Evolutionary conservation across 805 yeast genomes (phyloP).

Genomic region (Candida broadrunensis): DNA sequence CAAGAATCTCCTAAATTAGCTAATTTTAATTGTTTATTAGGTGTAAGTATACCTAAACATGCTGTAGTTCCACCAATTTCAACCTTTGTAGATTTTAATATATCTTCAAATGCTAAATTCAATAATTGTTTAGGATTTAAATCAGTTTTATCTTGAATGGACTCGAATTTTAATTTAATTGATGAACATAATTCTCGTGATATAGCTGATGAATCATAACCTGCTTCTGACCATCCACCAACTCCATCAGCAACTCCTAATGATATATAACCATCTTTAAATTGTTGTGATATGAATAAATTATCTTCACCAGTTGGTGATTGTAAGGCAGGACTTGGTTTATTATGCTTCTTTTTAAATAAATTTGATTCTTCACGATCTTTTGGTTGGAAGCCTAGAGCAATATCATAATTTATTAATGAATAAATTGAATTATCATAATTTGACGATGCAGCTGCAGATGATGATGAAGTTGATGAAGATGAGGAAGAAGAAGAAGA

Average conservation of each 20-base stretch:
- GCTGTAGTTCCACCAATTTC: slow-evolving; percentile 94
- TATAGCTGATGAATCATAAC: slow-evolving; percentile 85
- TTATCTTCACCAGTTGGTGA: slow-evolving; percentile 77
- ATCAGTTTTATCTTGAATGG: slow-evolving; percentile 8
- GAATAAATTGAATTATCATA: slow-evolving; percentile 14
- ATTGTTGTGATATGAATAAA: slow-evolving; percentile 49
- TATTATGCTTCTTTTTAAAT: slow-evolving; percentile 26
- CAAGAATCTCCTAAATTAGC: slow-evolving; percentile 95
- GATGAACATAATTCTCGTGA: slow-evolving; percentile 72
- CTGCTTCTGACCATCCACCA: slow-evolving; percentile 95
- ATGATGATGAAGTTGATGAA: slow-evolving; percentile 17
- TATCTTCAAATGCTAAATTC: slow-evolving; percentile 50
- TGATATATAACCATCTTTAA: slow-evolving; percentile 40
- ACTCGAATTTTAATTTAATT: slow-evolving; percentile 40
- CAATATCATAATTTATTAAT: slow-evolving; percentile 46
- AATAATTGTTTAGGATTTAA: slow-evolving; percentile 49
- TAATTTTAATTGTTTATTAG: slow-evolving; percentile 54
- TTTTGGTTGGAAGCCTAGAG: slow-evolving; percentile 75
- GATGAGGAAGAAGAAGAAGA: slow-evolving; percentile 18
- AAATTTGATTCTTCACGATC: slow-evolving; percentile 53
- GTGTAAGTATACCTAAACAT: slow-evolving; percentile 70
- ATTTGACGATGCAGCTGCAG: slow-evolving; percentile 15
- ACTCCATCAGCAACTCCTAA: slow-evolving; percentile 96
- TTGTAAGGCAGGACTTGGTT: slow-evolving; percentile 32
- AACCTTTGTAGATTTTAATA: slow-evolving; percentile 55